Conservation (phyloP, 257 asterid genomes). For the Solanum microdontum region DNA sequence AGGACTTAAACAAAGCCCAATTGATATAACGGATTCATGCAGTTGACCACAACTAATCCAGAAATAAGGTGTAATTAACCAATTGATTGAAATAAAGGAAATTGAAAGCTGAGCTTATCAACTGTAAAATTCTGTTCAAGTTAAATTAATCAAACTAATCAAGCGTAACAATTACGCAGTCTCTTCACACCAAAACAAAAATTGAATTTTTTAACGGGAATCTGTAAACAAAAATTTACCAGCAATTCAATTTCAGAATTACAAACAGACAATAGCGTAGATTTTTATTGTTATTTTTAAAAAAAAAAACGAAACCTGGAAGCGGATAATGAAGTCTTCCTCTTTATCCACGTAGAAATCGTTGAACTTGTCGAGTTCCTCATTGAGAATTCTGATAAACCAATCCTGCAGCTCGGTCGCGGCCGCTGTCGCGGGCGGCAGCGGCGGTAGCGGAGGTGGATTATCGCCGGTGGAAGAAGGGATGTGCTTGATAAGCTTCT, state of each 20-base stretch:
- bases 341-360: conserved; percentile 96
- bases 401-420: conserved; percentile 34
- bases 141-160: background rate
- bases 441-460: background rate
- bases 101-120: background rate
- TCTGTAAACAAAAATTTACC: background rate
- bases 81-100: background rate
- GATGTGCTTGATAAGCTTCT: conserved; percentile 67
- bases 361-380: conserved; percentile 79
- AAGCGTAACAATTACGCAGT: background rate
- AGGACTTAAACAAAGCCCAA: background rate
- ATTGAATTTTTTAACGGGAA: background rate
- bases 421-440: conserved; percentile 15
- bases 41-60: background rate
- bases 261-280: background rate
- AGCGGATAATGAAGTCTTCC: conserved; percentile 73
- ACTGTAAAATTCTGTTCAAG: background rate
- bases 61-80: background rate
- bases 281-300: background rate
- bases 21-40: background rate
- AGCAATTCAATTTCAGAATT: background rate
- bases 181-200: background rate
- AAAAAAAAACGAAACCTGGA: conserved; percentile 42
- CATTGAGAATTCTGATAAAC: conserved; percentile 60
- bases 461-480: conserved; percentile 3